These are phyloP conservation scores for Poa pratensis DNA, from an alignment of 176 grass and related monocot species.

Conservation along the genomic window DNA sequence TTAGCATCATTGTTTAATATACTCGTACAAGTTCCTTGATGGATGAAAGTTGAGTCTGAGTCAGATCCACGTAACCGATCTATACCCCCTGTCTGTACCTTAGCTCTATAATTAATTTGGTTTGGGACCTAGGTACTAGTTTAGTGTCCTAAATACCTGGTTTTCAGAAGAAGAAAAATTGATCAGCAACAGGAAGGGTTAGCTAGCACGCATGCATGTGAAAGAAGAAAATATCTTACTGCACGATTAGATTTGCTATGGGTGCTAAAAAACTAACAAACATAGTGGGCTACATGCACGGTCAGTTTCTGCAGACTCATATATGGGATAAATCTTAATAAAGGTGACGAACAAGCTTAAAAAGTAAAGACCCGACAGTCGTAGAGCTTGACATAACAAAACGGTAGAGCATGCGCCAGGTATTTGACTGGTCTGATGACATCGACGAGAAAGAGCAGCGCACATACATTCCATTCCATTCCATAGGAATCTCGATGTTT, in stretches of 20 bases:
- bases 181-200: not conserved
- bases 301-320: not conserved
- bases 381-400: not conserved
- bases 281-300: not conserved
- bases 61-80: constrained; percentile 42
- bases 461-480: constrained; percentile 22
- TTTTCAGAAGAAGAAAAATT: constrained; percentile 30
- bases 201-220: not conserved
- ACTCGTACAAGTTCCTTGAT: constrained; percentile 26
- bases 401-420: not conserved
- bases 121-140: constrained; percentile 25
- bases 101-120: constrained; percentile 14
- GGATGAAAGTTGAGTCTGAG: constrained; percentile 47
- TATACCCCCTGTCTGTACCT: not conserved
- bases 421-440: constrained; percentile 40
- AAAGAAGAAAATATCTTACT: not conserved
- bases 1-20: not conserved
- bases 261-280: not conserved
- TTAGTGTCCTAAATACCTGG: constrained; percentile 9
- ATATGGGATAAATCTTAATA: too few species aligned
- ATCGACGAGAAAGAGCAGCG: not conserved
- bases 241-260: constrained; percentile 4
- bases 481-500: not conserved
- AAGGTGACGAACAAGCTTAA: not conserved
- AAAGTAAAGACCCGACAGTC: not conserved